phyloP scores from a whole-genome alignment of 2,329 filamentous ascomycete species.

The Aspergillus brasiliensis region DNA sequence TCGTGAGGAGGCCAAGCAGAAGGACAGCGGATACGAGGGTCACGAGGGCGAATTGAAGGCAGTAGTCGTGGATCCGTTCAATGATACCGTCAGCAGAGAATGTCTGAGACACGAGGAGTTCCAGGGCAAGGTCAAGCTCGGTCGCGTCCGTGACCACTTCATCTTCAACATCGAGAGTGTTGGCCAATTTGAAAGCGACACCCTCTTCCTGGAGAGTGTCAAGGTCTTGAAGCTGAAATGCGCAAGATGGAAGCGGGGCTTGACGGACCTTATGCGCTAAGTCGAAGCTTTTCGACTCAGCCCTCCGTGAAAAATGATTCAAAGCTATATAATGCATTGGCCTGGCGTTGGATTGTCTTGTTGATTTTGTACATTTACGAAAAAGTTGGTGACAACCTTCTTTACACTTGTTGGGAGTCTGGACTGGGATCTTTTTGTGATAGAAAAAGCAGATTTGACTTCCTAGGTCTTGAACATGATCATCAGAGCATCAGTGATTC shows the following conservation, averaged over 20 bases:
- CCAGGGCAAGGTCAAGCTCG: conserved; percentile 91
- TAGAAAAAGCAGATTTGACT: conserved; percentile 33
- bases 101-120: conserved; percentile 91
- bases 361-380: conserved; percentile 39
- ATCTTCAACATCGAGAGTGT: conserved; percentile 96
- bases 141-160: conserved; percentile 89
- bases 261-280: conserved; percentile 47
- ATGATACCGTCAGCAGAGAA: conserved; percentile 93
- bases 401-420: conserved; percentile 36
- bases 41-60: conserved; percentile 82
- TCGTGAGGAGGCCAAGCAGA: conserved; percentile 61
- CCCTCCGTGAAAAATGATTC: conserved; percentile 11
- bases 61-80: conserved; percentile 84
- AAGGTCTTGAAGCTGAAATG: conserved; percentile 86
- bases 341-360: conserved; percentile 40
- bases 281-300: conserved; percentile 9
- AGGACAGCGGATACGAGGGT: conserved; percentile 68
- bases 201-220: conserved; percentile 87
- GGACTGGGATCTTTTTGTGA: conserved; percentile 31
- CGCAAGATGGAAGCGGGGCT: conserved; percentile 47
- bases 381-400: conserved; percentile 36
- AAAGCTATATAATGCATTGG: conserved; percentile 38
- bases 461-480: conserved; percentile 18
- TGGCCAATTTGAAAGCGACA: conserved; percentile 91
- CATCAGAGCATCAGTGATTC: conserved; percentile 15